A percentile compares a stretch with the other conserved stretches of the same genome.
These are phyloP conservation scores for Tillandsia leiboldiana DNA, from an alignment of 176 grass and related monocot species.

Conservation along the genomic window DNA sequence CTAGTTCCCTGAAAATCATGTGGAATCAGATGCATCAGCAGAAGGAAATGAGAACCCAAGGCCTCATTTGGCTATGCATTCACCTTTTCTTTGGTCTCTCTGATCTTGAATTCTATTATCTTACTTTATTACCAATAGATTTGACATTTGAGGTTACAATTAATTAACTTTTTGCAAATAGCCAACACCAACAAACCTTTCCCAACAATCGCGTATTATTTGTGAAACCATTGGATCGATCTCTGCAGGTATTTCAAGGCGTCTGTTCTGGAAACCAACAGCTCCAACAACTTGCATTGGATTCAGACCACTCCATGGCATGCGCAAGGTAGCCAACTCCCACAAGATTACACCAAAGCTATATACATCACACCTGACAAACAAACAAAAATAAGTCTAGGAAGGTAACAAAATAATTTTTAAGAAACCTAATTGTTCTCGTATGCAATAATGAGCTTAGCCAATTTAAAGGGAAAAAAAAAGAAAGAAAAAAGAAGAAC, in stretches of 20 bases:
- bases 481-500: slow-evolving; percentile 5
- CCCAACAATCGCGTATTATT: slow-evolving; percentile 96
- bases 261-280: slow-evolving; percentile 94
- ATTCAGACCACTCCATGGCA: slow-evolving; percentile 91
- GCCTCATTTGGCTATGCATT: background rate
- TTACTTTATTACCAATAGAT: background rate
- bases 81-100: too few relatives aligned
- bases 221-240: slow-evolving; percentile 57
- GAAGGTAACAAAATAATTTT: background rate
- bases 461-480: slow-evolving; percentile 1
- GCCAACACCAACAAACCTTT: slow-evolving; percentile 36
- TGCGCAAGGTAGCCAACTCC: slow-evolving; percentile 81
- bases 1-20: background rate
- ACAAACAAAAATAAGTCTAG: background rate
- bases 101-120: too few relatives aligned
- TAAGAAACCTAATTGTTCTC: too few relatives aligned
- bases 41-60: background rate
- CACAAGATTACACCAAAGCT: slow-evolving; percentile 98
- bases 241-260: slow-evolving; percentile 75
- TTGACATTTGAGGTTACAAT: background rate
- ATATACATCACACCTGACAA: slow-evolving; percentile 77
- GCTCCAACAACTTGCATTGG: slow-evolving; percentile 97
- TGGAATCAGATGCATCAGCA: background rate
- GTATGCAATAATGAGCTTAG: background rate
- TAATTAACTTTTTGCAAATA: background rate